phyloP scores from a whole-genome alignment of 2,329 filamentous ascomycete species.

The Pestalotiopsis sp. region DNA sequence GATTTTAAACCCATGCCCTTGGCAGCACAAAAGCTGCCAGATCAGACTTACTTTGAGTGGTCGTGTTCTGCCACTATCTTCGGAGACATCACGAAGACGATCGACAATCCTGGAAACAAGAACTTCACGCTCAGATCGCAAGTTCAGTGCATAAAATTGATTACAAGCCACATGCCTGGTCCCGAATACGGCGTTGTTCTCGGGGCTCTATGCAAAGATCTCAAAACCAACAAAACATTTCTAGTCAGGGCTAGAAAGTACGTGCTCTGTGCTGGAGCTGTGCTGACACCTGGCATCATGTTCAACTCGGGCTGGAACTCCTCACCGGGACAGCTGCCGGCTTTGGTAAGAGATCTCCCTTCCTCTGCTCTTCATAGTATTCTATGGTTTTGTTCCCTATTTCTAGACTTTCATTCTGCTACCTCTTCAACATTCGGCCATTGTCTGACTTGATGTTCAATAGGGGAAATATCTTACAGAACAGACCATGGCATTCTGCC shows the following conservation, averaged over 20 bases:
- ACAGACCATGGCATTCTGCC: constrained; percentile 27
- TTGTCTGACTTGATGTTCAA: constrained; percentile 9
- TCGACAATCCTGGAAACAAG: background rate
- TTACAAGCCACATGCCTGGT: constrained; percentile 5
- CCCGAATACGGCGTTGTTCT: constrained; percentile 8
- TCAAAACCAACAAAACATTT: constrained; percentile 15
- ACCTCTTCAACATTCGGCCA: constrained; percentile 3
- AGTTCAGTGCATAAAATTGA: constrained; percentile 15
- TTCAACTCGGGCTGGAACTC: constrained; percentile 14
- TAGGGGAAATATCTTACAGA: constrained; percentile 27
- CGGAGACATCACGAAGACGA: constrained; percentile 6
- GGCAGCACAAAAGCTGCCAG: background rate
- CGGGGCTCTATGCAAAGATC: constrained; percentile 13
- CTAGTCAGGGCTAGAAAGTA: constrained; percentile 24
- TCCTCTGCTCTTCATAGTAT: background rate
- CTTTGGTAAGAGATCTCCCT: background rate
- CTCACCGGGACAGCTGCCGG: background rate
- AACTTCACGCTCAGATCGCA: constrained; percentile 14
- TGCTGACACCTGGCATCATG: constrained; percentile 27
- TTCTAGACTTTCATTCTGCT: background rate
- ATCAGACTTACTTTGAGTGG: constrained; percentile 18
- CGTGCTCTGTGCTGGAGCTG: constrained; percentile 26
- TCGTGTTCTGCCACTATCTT: constrained; percentile 21
- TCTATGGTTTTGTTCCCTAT: background rate
- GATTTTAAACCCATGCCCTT: background rate